These are phyloP conservation scores for Pharus latifolius DNA, from an alignment of 176 grass and related monocot species.

Conservation along the genomic window DNA sequence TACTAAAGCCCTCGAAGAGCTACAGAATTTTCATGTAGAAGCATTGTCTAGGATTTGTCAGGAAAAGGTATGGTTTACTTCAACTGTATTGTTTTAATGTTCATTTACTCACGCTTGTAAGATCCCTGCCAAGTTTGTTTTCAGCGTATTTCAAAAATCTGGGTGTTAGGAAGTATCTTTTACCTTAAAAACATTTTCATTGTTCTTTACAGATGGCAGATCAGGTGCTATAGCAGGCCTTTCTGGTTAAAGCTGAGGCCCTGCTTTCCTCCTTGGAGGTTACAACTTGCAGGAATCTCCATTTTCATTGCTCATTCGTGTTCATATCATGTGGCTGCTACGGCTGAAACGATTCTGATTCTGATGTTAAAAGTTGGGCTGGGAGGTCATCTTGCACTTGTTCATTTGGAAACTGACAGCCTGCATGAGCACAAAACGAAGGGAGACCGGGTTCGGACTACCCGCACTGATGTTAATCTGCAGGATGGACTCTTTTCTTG, in stretches of 20 bases:
- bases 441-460: not conserved
- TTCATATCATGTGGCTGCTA: conserved; percentile 2
- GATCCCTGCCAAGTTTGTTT: not conserved
- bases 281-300: not conserved
- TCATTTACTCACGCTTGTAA: not conserved
- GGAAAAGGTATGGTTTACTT: conserved; percentile 53
- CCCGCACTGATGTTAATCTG: not conserved
- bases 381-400: too few relatives aligned
- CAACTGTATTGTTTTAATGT: not conserved
- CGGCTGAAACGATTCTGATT: not conserved
- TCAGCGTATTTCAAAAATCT: not conserved
- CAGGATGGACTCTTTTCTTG: not conserved
- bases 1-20: conserved; percentile 57
- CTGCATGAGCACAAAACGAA: not conserved
- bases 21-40: conserved; percentile 90
- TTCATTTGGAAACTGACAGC: not conserved
- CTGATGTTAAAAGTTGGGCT: too few relatives aligned
- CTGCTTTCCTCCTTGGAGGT: not conserved
- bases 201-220: conserved; percentile 61
- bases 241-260: not conserved
- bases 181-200: not conserved
- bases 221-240: conserved; percentile 38
- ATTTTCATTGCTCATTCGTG: not conserved
- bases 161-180: not conserved
- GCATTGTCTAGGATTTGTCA: conserved; percentile 89